These are phyloP conservation scores for Exophiala calicioides DNA, from an alignment of 2,329 filamentous ascomycete species.

Conservation along the genomic window DNA sequence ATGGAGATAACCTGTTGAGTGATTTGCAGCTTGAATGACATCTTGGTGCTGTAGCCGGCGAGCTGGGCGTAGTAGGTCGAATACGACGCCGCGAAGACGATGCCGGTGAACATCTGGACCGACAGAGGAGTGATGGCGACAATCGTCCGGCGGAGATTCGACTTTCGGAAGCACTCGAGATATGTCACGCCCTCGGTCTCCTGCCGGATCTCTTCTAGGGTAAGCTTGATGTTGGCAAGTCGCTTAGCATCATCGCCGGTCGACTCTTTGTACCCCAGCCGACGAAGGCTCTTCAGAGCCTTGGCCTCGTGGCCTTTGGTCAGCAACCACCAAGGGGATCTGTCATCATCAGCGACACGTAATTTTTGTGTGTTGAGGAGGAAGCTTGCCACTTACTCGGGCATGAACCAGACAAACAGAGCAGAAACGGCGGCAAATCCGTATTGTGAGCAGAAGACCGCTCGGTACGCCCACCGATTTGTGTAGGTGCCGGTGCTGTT, in stretches of 20 bases:
- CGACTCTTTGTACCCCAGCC: conserved; percentile 5
- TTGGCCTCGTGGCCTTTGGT: conserved; percentile 37
- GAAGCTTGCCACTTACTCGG: conserved; percentile 13
- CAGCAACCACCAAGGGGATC: conserved; percentile 41
- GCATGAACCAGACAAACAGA: conserved; percentile 28
- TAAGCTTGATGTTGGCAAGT: conserved; percentile 39
- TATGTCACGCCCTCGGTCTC: conserved; percentile 42
- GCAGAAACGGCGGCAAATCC: conserved; percentile 42
- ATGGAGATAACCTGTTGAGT: conserved; percentile 43
- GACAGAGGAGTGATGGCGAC: conserved; percentile 41
- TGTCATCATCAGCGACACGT: conserved; percentile 9
- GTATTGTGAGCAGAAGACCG: conserved; percentile 45
- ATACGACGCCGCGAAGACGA: conserved; percentile 41
- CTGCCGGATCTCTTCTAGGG: conserved; percentile 23
- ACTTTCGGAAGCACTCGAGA: conserved; percentile 41
- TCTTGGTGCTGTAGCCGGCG: conserved; percentile 41
- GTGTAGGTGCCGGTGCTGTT: conserved; percentile 42
- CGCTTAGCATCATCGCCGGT: not conserved
- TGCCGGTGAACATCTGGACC: conserved; percentile 40
- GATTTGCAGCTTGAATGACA: conserved; percentile 41
- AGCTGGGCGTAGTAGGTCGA: conserved; percentile 47
- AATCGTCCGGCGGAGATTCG: conserved; percentile 43
- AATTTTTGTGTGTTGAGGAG: too few species aligned
- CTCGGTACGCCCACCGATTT: conserved; percentile 45
- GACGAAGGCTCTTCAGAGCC: conserved; percentile 36